Evolutionary conservation across 495 filamentous ascomycete genomes (phyloP), one percentile per base, ranked within the genome.

Genomic region (Penicillium antarcticum): DNA sequence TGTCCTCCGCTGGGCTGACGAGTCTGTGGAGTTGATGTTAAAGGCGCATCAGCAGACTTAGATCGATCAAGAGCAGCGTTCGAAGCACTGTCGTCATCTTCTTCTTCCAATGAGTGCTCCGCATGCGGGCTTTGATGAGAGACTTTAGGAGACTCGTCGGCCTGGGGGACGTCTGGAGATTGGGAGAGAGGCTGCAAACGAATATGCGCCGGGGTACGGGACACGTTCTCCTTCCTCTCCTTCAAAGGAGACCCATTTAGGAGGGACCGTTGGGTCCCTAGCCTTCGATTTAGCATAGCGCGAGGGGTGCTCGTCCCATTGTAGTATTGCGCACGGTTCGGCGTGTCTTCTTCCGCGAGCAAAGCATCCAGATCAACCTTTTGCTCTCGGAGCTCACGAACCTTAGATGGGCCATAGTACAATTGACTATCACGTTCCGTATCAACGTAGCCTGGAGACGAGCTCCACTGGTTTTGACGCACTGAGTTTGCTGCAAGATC

Each of bases 311-410:
- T 69, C 51, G 60, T 70, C 29, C 63, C 72, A 45, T 73, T 67
- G 42, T 69, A 77, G 52, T 75, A 77, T 24, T 63, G 64, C 9
- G 58, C 57, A 19, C 67, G 70, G n/a, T 70, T 74, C 12, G 74
- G 74, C 2, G 72, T 77, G 46, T 69, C 60, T 35, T 70, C 65
- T 40, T 61, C 56, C 6, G 57, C 62, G 12, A 73, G 56, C 21
- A 73, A 41, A 51, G 55, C 57, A 21, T 68, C 67, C 0, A 77
- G 17, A 45, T 77, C 72, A 23, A 74, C 67, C 12, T 75, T 55
- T 47, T 71, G 60, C 23, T 77, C 72, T 9, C 65, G 69, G 23
- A 77, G 53, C 26, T 68, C 57, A 32, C 55, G 65, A 18, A 74
- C 62, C 31, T 69, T 65, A 12, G 74, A 75, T 36, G 49, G 65